Percentiles rank a stretch among this genome's conserved stretches.
These are phyloP conservation scores for Lachancea mirantina DNA, from an alignment of 805 yeast species.

Conservation along the genomic window DNA sequence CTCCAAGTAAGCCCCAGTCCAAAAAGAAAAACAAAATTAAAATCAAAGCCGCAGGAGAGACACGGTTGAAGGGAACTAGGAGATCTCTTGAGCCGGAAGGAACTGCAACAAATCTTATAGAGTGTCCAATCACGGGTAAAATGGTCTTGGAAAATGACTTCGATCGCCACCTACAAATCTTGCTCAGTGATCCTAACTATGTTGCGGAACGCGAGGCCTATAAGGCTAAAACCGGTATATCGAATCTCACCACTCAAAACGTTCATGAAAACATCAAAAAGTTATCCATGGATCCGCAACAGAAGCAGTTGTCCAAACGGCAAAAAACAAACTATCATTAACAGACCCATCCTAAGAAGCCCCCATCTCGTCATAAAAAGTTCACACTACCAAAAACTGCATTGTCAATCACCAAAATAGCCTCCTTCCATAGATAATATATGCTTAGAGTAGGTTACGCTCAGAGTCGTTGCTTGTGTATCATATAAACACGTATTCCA, in stretches of 20 bases:
- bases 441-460: background rate
- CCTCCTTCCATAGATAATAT: background rate
- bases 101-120: constrained; percentile 35
- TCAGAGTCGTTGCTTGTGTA: background rate
- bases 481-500: too few species aligned
- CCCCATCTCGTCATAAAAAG: too few species aligned
- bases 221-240: constrained; percentile 46
- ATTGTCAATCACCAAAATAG: background rate
- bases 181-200: constrained; percentile 73
- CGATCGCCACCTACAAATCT: constrained; percentile 60
- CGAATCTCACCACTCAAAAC: constrained; percentile 48
- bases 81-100: background rate
- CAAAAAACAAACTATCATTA: too few species aligned
- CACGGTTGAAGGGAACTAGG: constrained; percentile 36
- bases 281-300: constrained; percentile 16
- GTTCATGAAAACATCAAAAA: constrained; percentile 56
- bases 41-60: constrained; percentile 63
- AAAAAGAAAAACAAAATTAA: constrained; percentile 45
- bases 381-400: constrained; percentile 2
- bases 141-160: constrained; percentile 63
- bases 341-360: too few species aligned
- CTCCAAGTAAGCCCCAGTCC: constrained; percentile 1
- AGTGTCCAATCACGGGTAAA: constrained; percentile 76
- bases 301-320: background rate
- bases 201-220: constrained; percentile 55